These are phyloP conservation scores for Danielozyma ontarioensis DNA, from an alignment of 805 yeast genomes.

Conservation along the genomic window DNA sequence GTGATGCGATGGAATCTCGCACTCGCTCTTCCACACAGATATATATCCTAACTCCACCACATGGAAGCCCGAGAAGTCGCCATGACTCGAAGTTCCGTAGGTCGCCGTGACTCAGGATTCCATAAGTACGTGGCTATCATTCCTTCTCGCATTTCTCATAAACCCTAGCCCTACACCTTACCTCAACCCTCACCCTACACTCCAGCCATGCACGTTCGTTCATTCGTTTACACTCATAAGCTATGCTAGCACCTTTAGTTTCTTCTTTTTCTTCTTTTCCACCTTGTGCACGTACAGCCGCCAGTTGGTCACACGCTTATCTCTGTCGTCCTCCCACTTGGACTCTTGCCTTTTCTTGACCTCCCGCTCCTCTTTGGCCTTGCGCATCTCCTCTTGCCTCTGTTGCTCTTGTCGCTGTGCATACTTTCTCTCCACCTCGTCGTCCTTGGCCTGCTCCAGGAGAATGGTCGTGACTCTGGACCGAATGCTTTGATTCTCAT, in stretches of 20 bases:
- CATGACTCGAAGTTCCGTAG: no score
- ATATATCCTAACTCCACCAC: no score
- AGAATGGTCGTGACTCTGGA: constrained; percentile 40
- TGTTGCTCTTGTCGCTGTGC: constrained; percentile 23
- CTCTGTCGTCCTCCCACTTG: constrained; percentile 61
- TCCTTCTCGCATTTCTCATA: no score
- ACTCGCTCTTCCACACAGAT: no score
- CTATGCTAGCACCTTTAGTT: constrained; percentile 40
- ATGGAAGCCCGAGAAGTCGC: no score
- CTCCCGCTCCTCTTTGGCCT: constrained; percentile 23
- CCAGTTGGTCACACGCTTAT: constrained; percentile 57
- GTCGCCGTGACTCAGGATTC: no score
- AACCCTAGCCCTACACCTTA: no score
- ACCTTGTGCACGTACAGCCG: constrained; percentile 41
- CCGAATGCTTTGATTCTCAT: constrained; percentile 21
- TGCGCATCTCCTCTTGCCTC: constrained; percentile 13
- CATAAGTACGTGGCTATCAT: no score
- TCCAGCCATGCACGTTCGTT: no score
- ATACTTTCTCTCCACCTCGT: constrained; percentile 19
- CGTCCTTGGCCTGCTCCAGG: constrained; percentile 28
- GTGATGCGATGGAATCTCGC: no score
- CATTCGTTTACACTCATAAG: no score
- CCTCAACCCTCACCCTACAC: no score
- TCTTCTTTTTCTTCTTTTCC: constrained; percentile 42
- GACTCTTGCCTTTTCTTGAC: constrained; percentile 27